Evolutionary conservation across 2,329 filamentous ascomycete species (phyloP), one percentile per base, ranked within the genome.

Genomic region (Penicillium sp.): DNA sequence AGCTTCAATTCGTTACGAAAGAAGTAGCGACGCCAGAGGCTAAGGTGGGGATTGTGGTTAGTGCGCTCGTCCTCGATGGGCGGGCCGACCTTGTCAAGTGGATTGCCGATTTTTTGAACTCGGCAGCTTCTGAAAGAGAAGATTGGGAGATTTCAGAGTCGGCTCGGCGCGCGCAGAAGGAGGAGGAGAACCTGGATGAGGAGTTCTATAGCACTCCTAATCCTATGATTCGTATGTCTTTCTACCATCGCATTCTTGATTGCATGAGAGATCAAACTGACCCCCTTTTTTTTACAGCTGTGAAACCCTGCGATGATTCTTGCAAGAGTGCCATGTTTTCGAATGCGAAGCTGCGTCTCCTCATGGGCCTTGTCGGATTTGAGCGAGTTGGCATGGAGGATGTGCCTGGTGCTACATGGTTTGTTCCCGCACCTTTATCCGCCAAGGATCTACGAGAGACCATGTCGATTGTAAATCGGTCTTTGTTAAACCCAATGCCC

Each of bases 321-420:
- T 84, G 85, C 38, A 85, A 85, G 46, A 81, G 80, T 21, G 87
- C 90, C 24, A 85, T 96, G 73, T 95, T 95, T 77, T 95, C 90
- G 67, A 95, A 97, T 70, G 86, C 89, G 9, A 87, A 93, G 64
- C 80, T 97, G 2, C 87, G 92, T 31, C 84, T 97, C 1, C 81
- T 99, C 3, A 87, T 97, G 82, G 86, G 80, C 1, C 79, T 94
- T 0, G 79, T 87, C 16, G 89, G 88, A 0, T 83, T 95, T 56
- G 80, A 87, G 63, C 80, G 86, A 46, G 67, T 83, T 7, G 83
- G 82, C 29, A 70, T 76, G 34, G 86, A 90, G 39, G 89, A 95
- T 65, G 86, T 89, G 3, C 80, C 82, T 0, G 88, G 93, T 52
- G 86, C 88, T 1, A 77, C 80, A 0, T 97, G 94, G 94, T 75